phyloP scores from a whole-genome alignment of 202 grass and related monocot genomes.

The Tripidium arundinaceum region DNA sequence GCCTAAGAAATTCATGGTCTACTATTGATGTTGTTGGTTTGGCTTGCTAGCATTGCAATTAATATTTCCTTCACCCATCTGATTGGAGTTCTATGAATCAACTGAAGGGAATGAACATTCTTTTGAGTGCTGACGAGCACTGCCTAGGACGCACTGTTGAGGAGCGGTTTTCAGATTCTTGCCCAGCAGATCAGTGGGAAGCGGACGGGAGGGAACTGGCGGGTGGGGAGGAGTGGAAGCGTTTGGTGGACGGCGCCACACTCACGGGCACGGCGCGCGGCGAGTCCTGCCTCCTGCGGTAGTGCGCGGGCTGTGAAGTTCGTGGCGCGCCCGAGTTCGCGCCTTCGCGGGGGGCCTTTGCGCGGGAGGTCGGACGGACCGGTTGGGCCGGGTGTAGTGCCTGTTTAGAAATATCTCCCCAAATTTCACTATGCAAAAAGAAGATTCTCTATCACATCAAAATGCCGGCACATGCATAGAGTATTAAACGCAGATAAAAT shows the following conservation, averaged over 20 bases:
- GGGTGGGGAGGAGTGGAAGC: slow-evolving; percentile 45
- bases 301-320: too few relatives aligned
- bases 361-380: too few relatives aligned
- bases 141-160: slow-evolving; percentile 51
- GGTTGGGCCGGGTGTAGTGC: too few relatives aligned
- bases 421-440: too few relatives aligned
- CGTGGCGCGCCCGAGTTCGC: too few relatives aligned
- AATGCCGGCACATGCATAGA: too few relatives aligned
- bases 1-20: too few relatives aligned
- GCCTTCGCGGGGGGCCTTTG: too few relatives aligned
- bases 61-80: slow-evolving; percentile 13
- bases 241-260: slow-evolving; percentile 27
- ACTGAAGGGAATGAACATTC: slow-evolving; percentile 73
- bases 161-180: slow-evolving; percentile 58
- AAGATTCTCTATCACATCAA: too few relatives aligned
- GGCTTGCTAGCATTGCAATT: not conserved
- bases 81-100: slow-evolving; percentile 12
- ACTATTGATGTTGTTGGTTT: not conserved
- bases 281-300: not conserved
- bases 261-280: not conserved
- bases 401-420: too few relatives aligned
- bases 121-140: slow-evolving; percentile 66
- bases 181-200: slow-evolving; percentile 43
- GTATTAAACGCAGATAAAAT: too few relatives aligned
- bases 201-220: not conserved